Evolutionary conservation across 352 stramenopile genomes (phyloP), one percentile per base, ranked within the genome.

Genomic region (Phytophthora melonis): DNA sequence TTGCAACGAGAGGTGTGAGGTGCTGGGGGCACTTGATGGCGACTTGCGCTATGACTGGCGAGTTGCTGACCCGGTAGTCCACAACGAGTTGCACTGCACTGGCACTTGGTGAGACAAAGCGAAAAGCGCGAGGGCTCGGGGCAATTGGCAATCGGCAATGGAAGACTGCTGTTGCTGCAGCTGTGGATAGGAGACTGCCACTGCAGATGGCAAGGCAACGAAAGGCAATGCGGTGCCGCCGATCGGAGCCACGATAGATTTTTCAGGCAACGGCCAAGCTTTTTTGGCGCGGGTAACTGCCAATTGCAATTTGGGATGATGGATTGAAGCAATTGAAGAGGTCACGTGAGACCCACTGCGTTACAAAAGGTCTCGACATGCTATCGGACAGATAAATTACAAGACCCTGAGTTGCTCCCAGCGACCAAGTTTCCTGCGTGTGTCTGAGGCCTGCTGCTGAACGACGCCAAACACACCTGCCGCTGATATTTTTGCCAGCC

Each of bases 111-210:
- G 66, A 75, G 71, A 78, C 66, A 71, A 70, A 65, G 34, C 71
- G 65, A 25, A 75, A 65, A 32, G 13, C 27, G n/a, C 14, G 56
- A 75, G 70, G 72, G 66, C 66, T 78, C 41, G 70, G 70, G 64
- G 63, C 62, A 71, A 63, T 54, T n/a, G 25, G 58, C 43, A 73
- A 63, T 58, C 23, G 25, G 58, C 43, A 73, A 59, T 55, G 45
- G 13, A 19, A 45, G 3, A 19, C 58, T 41, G 34, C 2, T 41
- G 34, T 41, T 30, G 39, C 36, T 49, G 45, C 30, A 56, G 57
- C 36, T 30, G 60, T 30, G 56, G 65, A 55, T 30, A 62, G 58
- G 47, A 62, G 58, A 67, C 21, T 67, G 49, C 8, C 25, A 21
- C 30, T 43, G 45, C 39, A 65, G 70, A 50, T 63, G 50, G 55